Percentiles rank a stretch among this genome's conserved stretches.
These are phyloP conservation scores for Geranomyces michiganensis DNA, from an alignment of 192 early-diverging fungal genomes.

Conservation along the genomic window DNA sequence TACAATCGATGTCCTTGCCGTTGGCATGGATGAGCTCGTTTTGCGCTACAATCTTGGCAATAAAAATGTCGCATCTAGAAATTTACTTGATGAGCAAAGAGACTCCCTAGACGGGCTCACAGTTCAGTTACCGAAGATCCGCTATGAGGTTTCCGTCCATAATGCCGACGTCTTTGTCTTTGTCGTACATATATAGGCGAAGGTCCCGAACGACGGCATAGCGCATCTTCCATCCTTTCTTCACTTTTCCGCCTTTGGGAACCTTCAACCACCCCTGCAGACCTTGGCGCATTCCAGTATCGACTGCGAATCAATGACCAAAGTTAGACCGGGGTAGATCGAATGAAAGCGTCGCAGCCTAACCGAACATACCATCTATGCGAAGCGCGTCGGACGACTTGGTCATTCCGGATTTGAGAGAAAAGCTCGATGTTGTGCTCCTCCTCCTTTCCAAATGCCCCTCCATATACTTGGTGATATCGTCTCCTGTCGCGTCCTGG, in stretches of 20 bases:
- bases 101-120: too few species aligned
- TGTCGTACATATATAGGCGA: slow-evolving; percentile 46
- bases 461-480: slow-evolving; percentile 11
- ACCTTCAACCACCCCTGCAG: slow-evolving; percentile 50
- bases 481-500: background rate
- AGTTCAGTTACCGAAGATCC: slow-evolving; percentile 46
- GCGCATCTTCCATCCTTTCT: slow-evolving; percentile 51
- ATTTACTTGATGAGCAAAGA: too few species aligned
- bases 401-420: slow-evolving; percentile 30
- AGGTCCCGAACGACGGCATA: slow-evolving; percentile 46
- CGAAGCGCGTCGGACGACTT: slow-evolving; percentile 35
- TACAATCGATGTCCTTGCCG: slow-evolving; percentile 53
- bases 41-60: slow-evolving; percentile 45
- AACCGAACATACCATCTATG: slow-evolving; percentile 1
- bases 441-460: background rate
- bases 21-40: slow-evolving; percentile 60
- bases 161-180: slow-evolving; percentile 41
- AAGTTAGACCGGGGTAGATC: background rate
- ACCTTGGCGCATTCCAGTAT: slow-evolving; percentile 36
- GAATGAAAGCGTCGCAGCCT: background rate
- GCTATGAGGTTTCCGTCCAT: slow-evolving; percentile 37
- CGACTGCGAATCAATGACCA: slow-evolving; percentile 16
- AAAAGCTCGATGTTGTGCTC: slow-evolving; percentile 22
- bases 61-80: slow-evolving; percentile 48
- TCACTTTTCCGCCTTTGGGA: slow-evolving; percentile 56